phyloP scores from a whole-genome alignment of 2,329 filamentous ascomycete species.

The Lachnellula suecica region DNA sequence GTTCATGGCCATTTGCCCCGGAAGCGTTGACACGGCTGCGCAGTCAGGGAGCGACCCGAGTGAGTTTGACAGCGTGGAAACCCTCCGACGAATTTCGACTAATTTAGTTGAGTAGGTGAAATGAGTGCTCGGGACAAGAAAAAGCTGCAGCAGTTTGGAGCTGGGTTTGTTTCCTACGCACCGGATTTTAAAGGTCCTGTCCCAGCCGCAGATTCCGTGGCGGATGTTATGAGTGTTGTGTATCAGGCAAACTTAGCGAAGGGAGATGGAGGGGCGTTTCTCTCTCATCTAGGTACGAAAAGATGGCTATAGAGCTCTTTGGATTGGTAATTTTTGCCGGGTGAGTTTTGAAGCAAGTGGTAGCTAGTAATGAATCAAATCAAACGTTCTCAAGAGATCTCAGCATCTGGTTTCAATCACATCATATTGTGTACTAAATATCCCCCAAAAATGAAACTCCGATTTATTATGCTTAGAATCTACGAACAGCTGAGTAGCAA shows the following conservation, averaged over 20 bases:
- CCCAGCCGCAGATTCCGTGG: constrained; percentile 37
- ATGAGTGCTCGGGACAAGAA: constrained; percentile 16
- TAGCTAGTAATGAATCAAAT: not conserved
- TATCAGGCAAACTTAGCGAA: constrained; percentile 41
- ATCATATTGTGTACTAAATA: no score
- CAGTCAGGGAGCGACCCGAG: constrained; percentile 17
- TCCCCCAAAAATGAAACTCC: no score
- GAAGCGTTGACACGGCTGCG: constrained; percentile 42
- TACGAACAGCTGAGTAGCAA: no score
- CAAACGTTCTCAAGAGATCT: no score
- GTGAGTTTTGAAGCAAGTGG: not conserved
- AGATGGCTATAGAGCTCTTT: constrained; percentile 47
- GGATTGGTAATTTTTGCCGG: not conserved
- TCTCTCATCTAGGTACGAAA: constrained; percentile 54
- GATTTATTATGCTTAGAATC: no score
- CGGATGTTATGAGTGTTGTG: constrained; percentile 35
- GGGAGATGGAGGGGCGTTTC: constrained; percentile 46
- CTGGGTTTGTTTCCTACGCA: constrained; percentile 36
- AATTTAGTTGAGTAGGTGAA: constrained; percentile 20
- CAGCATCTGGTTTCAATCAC: no score
- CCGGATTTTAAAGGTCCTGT: constrained; percentile 40
- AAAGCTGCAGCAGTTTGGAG: constrained; percentile 24
- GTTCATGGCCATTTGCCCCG: constrained; percentile 51
- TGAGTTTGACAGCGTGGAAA: no score
- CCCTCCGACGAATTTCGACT: no score